A percentile compares a stretch with the other conserved stretches of the same genome.
phyloP scores from a whole-genome alignment of 371 early-diverging fungal genomes.

The Nematocida ausubeli region DNA sequence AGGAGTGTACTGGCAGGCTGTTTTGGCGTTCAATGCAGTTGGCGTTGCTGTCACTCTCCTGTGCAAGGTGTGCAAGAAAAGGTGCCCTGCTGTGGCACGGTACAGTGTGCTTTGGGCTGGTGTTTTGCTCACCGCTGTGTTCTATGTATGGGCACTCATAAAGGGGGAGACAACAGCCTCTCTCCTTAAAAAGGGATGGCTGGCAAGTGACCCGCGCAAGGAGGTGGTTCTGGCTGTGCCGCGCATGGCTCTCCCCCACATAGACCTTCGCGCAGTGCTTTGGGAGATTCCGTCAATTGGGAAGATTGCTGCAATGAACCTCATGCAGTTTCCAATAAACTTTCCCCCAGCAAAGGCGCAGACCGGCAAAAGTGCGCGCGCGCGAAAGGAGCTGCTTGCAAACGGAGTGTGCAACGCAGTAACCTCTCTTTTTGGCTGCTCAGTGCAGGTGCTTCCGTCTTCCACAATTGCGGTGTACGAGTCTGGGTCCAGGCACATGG shows the following conservation, averaged over 20 bases:
- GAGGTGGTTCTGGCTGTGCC: neutral
- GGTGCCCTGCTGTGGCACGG: neutral
- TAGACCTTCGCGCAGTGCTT: neutral
- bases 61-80: neutral
- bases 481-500: neutral
- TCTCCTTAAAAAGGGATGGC: conserved; percentile 18
- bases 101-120: conserved; percentile 23
- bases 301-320: conserved; percentile 16
- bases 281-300: neutral
- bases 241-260: neutral
- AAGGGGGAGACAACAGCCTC: neutral
- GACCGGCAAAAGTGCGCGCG: neutral
- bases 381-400: conserved; percentile 27
- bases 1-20: neutral
- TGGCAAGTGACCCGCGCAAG: conserved; percentile 2
- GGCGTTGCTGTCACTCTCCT: neutral
- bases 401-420: conserved; percentile 19
- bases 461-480: conserved; percentile 16
- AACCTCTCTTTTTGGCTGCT: conserved; percentile 6
- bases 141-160: neutral
- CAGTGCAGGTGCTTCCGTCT: conserved; percentile 7
- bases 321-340: conserved; percentile 46
- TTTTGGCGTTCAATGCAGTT: conserved; percentile 6
- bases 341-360: neutral
- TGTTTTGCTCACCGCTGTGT: neutral